Evolutionary conservation across 768 basidiomycete species (phyloP).

Genomic region (Pulveroboletus sp.): DNA sequence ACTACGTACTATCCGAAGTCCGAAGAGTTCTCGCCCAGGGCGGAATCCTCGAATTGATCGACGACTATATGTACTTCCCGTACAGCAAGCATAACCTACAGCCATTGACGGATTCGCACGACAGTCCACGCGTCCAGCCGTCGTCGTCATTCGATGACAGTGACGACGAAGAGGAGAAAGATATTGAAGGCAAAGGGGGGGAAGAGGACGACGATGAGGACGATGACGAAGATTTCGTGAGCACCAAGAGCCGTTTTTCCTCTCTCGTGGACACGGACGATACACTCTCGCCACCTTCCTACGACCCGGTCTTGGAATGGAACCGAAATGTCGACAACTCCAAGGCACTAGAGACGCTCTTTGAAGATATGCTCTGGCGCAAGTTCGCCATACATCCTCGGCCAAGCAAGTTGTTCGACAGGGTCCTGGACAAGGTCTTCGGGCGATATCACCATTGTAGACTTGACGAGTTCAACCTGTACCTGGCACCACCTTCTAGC

Average conservation of each 20-base stretch:
- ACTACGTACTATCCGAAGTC: conserved; percentile 53
- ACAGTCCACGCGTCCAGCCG: not conserved
- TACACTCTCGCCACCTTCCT: conserved; percentile 15
- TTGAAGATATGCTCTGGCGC: conserved; percentile 52
- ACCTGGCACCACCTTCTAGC: conserved; percentile 47
- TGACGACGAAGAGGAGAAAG: conserved; percentile 19
- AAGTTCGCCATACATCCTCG: conserved; percentile 51
- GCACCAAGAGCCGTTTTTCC: conserved; percentile 30
- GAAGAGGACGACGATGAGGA: conserved; percentile 10
- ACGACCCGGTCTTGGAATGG: conserved; percentile 37
- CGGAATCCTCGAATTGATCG: conserved; percentile 70
- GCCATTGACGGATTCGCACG: conserved; percentile 7
- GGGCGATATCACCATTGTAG: conserved; percentile 44
- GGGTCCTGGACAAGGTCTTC: conserved; percentile 47
- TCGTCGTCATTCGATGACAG: conserved; percentile 17
- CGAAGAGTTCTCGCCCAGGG: conserved; percentile 55
- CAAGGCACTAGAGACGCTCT: conserved; percentile 52
- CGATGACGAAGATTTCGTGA: conserved; percentile 30
- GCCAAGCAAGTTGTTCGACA: conserved; percentile 48
- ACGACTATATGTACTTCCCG: conserved; percentile 68
- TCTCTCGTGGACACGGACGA: conserved; percentile 18
- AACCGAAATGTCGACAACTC: conserved; percentile 37
- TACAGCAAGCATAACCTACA: conserved; percentile 36
- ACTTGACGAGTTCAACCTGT: conserved; percentile 48
- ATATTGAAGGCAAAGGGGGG: conserved; percentile 8